Percentiles rank a stretch among this genome's conserved stretches.
Evolutionary conservation across 2,329 filamentous ascomycete species (phyloP).

Genomic region (Exutisphaerella laricina): DNA sequence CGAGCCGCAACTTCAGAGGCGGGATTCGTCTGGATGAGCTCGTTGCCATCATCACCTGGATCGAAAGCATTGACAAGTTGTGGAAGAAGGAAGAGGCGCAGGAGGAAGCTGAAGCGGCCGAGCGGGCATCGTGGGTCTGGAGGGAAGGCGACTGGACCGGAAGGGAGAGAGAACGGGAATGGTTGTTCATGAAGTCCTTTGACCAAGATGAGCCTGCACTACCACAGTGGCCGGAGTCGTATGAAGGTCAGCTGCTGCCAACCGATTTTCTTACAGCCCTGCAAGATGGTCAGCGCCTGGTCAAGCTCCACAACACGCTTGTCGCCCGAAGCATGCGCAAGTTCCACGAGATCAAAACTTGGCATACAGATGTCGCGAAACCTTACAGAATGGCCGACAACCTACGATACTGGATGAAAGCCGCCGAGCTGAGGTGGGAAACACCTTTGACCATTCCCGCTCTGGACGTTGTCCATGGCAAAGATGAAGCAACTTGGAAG

Average conservation of each 20-base stretch:
- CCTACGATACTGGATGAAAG: conserved; percentile 92
- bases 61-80: conserved; percentile 69
- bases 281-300: conserved; percentile 72
- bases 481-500: conserved; percentile 60
- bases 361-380: conserved; percentile 88
- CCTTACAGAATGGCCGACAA: conserved; percentile 94
- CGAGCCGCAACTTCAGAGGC: conserved; percentile 75
- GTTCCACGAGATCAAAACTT: conserved; percentile 83
- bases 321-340: conserved; percentile 78
- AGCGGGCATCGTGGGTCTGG: conserved; percentile 73
- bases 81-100: conserved; percentile 70
- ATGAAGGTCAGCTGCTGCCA: conserved; percentile 17
- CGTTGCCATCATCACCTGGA: conserved; percentile 70
- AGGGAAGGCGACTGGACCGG: conserved; percentile 67
- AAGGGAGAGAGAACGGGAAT: conserved; percentile 70
- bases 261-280: conserved; percentile 69
- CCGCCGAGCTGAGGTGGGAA: conserved; percentile 90
- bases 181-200: conserved; percentile 75
- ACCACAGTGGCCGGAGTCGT: conserved; percentile 58
- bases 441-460: conserved; percentile 76
- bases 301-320: conserved; percentile 83
- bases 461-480: conserved; percentile 76
- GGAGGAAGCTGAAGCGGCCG: conserved; percentile 65
- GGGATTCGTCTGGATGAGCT: conserved; percentile 76
- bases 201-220: conserved; percentile 56